A percentile compares a stretch with the other conserved stretches of the same genome.
phyloP scores from a whole-genome alignment of 208 protist genomes.

The Trypanosoma platydactyli region DNA sequence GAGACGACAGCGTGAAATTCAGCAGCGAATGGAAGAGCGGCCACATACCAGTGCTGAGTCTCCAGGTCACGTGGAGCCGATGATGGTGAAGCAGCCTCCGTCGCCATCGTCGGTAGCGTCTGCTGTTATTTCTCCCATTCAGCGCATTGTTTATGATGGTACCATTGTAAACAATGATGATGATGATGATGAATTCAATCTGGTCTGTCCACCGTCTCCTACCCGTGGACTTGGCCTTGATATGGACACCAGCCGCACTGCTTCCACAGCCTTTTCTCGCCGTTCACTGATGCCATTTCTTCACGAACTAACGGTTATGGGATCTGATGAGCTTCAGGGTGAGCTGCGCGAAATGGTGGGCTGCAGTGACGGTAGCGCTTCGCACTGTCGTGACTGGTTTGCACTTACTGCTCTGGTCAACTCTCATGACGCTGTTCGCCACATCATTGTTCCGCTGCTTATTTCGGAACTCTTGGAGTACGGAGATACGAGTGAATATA shows the following conservation, averaged over 20 bases:
- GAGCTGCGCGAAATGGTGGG: constrained; percentile 3
- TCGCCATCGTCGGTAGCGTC: background rate
- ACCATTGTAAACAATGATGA: background rate
- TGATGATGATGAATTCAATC: constrained; percentile 8
- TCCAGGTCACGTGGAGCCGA: background rate
- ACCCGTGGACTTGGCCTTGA: constrained; percentile 1
- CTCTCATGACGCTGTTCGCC: constrained; percentile 28
- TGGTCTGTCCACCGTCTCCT: background rate
- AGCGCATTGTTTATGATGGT: background rate
- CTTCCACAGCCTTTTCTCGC: background rate
- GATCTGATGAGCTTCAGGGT: constrained; percentile 17
- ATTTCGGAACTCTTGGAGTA: constrained; percentile 29
- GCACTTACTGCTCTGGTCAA: constrained; percentile 68
- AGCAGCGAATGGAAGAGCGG: constrained; percentile 1
- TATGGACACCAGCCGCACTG: background rate
- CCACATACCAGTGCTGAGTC: background rate
- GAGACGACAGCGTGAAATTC: constrained; percentile 8
- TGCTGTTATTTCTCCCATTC: constrained; percentile 7
- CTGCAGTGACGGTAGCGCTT: background rate
- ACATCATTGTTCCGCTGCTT: constrained; percentile 51
- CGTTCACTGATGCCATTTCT: constrained; percentile 15
- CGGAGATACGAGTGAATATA: background rate
- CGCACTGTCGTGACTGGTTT: constrained; percentile 28
- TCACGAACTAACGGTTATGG: constrained; percentile 2
- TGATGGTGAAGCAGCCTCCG: too few relatives aligned